Percentiles rank a stretch among this genome's conserved stretches.
phyloP scores from a whole-genome alignment of 2,329 filamentous ascomycete genomes.

The Aspergillus hortae region DNA sequence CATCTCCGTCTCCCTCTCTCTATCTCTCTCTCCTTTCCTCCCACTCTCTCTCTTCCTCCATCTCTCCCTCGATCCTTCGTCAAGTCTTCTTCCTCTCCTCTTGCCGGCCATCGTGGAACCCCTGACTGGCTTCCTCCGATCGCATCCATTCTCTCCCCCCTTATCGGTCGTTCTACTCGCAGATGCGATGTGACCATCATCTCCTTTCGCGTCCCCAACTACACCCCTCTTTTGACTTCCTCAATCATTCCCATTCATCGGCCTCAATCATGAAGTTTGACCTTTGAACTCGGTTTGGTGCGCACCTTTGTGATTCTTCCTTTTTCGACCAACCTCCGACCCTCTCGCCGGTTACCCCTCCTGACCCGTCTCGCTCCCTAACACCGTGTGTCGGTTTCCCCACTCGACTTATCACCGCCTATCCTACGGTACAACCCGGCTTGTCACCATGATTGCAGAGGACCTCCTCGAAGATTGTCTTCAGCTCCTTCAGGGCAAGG shows the following conservation, averaged over 20 bases:
- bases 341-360: not conserved
- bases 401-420: constrained; percentile 5
- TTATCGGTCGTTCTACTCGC: constrained; percentile 16
- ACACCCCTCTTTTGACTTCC: not conserved
- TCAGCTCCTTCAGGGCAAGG: constrained; percentile 76
- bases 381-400: constrained; percentile 5
- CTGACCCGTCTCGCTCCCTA: constrained; percentile 6
- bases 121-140: constrained; percentile 18
- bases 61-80: not conserved
- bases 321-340: not conserved
- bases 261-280: not conserved
- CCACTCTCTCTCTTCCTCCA: not conserved
- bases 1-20: constrained; percentile 1
- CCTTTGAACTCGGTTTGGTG: not conserved
- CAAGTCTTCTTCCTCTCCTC: not conserved
- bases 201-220: constrained; percentile 14
- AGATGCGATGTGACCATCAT: constrained; percentile 32
- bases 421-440: constrained; percentile 1
- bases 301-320: not conserved
- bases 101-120: not conserved
- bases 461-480: constrained; percentile 88
- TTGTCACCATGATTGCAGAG: constrained; percentile 77
- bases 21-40: not conserved
- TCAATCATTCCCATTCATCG: not conserved
- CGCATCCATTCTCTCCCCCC: constrained; percentile 3